Conservation (phyloP, 1,284 basidiomycete genomes). For the Sporisorium reilianum region DNA sequence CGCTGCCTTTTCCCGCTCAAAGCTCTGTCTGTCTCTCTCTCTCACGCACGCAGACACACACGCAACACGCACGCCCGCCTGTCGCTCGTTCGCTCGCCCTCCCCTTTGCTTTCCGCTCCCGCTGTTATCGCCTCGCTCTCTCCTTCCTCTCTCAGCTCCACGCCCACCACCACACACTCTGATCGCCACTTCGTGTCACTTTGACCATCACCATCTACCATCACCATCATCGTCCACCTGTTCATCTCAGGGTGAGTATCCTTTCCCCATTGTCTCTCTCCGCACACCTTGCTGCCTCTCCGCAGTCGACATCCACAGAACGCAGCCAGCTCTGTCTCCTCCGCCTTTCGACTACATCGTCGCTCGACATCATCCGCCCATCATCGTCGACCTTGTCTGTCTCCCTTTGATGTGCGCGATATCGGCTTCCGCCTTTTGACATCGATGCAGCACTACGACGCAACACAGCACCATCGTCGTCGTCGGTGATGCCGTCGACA, state of each 20-base stretch:
- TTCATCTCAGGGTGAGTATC: slow-evolving; percentile 37
- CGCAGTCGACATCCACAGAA: slow-evolving; percentile 26
- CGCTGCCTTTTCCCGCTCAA: neutral
- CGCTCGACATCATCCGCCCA: slow-evolving; percentile 12
- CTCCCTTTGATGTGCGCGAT: neutral
- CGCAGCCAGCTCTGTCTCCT: neutral
- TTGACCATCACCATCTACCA: slow-evolving; percentile 29
- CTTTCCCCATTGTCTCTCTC: neutral
- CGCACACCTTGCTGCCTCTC: neutral
- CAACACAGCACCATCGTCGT: neutral
- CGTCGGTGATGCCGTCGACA: neutral
- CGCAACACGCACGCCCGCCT: neutral
- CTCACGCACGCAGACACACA: neutral
- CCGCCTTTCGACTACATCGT: neutral
- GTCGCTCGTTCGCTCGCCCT: slow-evolving; percentile 12
- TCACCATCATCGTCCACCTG: slow-evolving; percentile 30
- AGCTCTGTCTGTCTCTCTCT: neutral
- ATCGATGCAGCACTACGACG: neutral
- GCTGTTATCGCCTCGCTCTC: slow-evolving; percentile 22
- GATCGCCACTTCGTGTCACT: slow-evolving; percentile 30
- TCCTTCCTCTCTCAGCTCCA: slow-evolving; percentile 4
- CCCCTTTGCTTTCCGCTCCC: slow-evolving; percentile 26
- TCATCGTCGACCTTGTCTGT: neutral
- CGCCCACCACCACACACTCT: slow-evolving; percentile 19
- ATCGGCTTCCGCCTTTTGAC: neutral